Conservation (phyloP, 805 yeast genomes). For the Brettanomyces custersianus region DNA sequence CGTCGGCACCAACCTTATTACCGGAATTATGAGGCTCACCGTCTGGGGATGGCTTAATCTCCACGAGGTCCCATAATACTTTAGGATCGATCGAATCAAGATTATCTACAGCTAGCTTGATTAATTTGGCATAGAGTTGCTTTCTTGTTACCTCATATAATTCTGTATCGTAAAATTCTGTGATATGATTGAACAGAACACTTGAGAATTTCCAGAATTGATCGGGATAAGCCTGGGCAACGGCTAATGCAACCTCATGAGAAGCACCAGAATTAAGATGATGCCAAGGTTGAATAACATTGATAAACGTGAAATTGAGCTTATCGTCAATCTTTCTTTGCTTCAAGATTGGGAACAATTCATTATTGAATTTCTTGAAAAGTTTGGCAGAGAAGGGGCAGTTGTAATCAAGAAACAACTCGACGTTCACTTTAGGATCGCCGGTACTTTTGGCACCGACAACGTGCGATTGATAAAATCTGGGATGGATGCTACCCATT, state of each 20-base stretch:
- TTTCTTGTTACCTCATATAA: constrained; percentile 44
- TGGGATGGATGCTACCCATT: constrained; percentile 19
- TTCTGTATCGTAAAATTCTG: constrained; percentile 52
- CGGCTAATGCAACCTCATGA: constrained; percentile 66
- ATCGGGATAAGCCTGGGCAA: constrained; percentile 46
- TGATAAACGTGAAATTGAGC: constrained; percentile 55
- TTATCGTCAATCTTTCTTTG: constrained; percentile 33
- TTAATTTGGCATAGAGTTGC: constrained; percentile 45
- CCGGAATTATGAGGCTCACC: constrained; percentile 43
- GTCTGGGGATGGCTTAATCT: constrained; percentile 22
- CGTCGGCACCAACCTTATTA: constrained; percentile 47
- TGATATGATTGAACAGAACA: constrained; percentile 47
- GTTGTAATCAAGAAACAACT: constrained; percentile 63
- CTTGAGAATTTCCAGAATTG: constrained; percentile 50
- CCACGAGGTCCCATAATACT: constrained; percentile 24
- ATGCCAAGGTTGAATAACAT: constrained; percentile 90
- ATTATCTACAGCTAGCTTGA: constrained; percentile 34
- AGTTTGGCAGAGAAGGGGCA: constrained; percentile 69
- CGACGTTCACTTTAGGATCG: constrained; percentile 36
- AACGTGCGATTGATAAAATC: constrained; percentile 16
- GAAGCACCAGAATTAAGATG: constrained; percentile 51
- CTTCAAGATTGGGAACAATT: constrained; percentile 45
- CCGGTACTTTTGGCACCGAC: background rate
- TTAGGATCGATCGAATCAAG: constrained; percentile 26
- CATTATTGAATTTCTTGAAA: constrained; percentile 43